Percentiles rank a stretch among this genome's conserved stretches.
These are phyloP conservation scores for Haplosporangium sp. DNA, from an alignment of 371 early-diverging fungal genomes.

Conservation along the genomic window DNA sequence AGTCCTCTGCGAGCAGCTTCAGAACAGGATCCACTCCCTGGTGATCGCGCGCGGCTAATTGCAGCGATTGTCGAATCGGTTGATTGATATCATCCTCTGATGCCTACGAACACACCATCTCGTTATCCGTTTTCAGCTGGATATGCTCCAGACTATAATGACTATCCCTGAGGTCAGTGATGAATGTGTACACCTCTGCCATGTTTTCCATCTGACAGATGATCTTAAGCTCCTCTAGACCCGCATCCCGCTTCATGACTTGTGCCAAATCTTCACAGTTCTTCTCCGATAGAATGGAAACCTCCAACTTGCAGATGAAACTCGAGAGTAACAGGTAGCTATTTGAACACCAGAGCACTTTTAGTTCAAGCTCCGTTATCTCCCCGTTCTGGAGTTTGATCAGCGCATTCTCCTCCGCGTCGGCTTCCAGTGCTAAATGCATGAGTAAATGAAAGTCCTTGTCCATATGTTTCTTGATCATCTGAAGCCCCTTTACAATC, in stretches of 20 bases:
- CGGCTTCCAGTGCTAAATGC: slow-evolving; percentile 7
- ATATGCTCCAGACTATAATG: neutral
- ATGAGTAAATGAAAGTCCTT: slow-evolving; percentile 3
- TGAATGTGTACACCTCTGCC: slow-evolving; percentile 7
- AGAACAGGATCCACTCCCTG: slow-evolving; percentile 6
- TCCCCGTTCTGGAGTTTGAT: slow-evolving; percentile 15
- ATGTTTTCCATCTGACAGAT: slow-evolving; percentile 10
- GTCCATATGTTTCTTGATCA: slow-evolving; percentile 21
- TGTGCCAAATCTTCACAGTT: slow-evolving; percentile 5
- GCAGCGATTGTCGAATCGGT: neutral
- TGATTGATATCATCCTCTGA: neutral
- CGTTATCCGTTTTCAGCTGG: neutral
- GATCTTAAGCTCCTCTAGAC: slow-evolving; percentile 15
- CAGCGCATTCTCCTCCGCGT: slow-evolving; percentile 8
- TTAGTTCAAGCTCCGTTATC: slow-evolving; percentile 5
- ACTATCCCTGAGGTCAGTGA: neutral
- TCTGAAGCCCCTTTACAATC: slow-evolving; percentile 11
- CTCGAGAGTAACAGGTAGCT: slow-evolving; percentile 17
- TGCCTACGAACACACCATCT: slow-evolving; percentile 7
- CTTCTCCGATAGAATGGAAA: slow-evolving; percentile 5
- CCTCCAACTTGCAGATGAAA: slow-evolving; percentile 11
- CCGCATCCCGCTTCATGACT: slow-evolving; percentile 19
- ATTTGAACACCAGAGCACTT: neutral
- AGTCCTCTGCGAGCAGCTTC: neutral
- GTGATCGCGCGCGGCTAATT: neutral